phyloP scores from a whole-genome alignment of 106 monocot species.

The Hemerocallis citrina region DNA sequence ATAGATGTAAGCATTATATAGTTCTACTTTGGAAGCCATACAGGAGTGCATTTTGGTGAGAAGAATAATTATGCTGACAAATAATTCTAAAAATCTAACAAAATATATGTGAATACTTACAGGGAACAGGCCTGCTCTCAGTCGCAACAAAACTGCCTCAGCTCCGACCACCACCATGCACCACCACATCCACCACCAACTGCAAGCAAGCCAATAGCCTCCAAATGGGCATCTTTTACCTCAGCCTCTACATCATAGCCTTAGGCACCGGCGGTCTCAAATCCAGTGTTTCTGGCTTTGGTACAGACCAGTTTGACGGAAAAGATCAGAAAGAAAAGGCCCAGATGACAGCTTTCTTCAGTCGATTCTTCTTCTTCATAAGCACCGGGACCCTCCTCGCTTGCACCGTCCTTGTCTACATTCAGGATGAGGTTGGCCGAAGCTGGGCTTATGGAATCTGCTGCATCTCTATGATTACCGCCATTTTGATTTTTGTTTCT shows the following conservation, averaged over 20 bases:
- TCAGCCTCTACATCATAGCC: constrained; percentile 56
- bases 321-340: constrained; percentile 46
- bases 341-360: constrained; percentile 63
- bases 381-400: constrained; percentile 60
- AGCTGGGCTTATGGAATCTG: constrained; percentile 79
- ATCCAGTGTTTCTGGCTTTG: constrained; percentile 71
- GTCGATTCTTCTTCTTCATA: constrained; percentile 69
- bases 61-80: too few species aligned
- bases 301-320: constrained; percentile 75
- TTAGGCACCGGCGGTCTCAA: constrained; percentile 71
- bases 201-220: constrained; percentile 29
- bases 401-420: constrained; percentile 63
- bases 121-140: constrained; percentile 49
- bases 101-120: too few species aligned
- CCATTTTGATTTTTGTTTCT: constrained; percentile 36
- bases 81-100: too few species aligned
- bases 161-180: constrained; percentile 54
- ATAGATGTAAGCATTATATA: too few species aligned
- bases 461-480: constrained; percentile 42
- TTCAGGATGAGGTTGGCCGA: constrained; percentile 62
- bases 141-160: constrained; percentile 35
- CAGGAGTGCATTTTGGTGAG: too few species aligned
- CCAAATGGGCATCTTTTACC: constrained; percentile 41
- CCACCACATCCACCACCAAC: background rate
- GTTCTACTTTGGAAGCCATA: too few species aligned